These are phyloP conservation scores for Aspergillus fructus DNA, from an alignment of 2,329 filamentous ascomycete species.

Conservation along the genomic window DNA sequence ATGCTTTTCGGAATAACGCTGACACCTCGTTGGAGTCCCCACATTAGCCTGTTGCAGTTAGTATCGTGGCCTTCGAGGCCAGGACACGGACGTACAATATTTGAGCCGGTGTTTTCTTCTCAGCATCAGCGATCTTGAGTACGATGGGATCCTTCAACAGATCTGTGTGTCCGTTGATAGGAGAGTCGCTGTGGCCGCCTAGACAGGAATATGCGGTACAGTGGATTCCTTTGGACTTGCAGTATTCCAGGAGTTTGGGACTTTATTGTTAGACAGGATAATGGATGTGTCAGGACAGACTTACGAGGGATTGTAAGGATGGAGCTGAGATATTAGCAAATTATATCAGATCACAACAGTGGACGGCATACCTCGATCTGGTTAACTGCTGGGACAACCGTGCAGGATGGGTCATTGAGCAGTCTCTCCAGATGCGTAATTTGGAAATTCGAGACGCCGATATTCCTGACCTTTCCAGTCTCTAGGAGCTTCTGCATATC, in stretches of 20 bases:
- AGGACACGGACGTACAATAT: slow-evolving; percentile 52
- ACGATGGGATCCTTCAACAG: slow-evolving; percentile 48
- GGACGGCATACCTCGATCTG: slow-evolving; percentile 42
- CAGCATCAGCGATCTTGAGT: slow-evolving; percentile 53
- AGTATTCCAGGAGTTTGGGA: slow-evolving; percentile 53
- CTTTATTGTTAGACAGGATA: not conserved
- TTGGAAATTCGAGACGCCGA: slow-evolving; percentile 83
- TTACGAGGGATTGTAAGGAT: slow-evolving; percentile 66
- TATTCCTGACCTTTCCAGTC: slow-evolving; percentile 69
- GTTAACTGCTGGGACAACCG: slow-evolving; percentile 51
- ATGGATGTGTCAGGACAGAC: not conserved
- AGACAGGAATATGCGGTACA: slow-evolving; percentile 57
- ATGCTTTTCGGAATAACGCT: slow-evolving; percentile 85
- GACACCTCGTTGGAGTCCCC: slow-evolving; percentile 78
- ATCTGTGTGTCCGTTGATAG: slow-evolving; percentile 41
- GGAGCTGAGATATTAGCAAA: slow-evolving; percentile 34
- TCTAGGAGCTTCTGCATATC: slow-evolving; percentile 46
- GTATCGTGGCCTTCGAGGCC: too few relatives aligned
- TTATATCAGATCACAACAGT: not conserved
- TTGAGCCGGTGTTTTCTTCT: slow-evolving; percentile 55
- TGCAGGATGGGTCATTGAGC: slow-evolving; percentile 62
- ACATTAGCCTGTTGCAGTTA: slow-evolving; percentile 50
- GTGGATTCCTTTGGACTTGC: slow-evolving; percentile 54
- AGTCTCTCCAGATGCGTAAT: slow-evolving; percentile 78
- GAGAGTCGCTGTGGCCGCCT: slow-evolving; percentile 51